Conservation (phyloP, 495 filamentous ascomycete genomes). For the Immersiella caudata region DNA sequence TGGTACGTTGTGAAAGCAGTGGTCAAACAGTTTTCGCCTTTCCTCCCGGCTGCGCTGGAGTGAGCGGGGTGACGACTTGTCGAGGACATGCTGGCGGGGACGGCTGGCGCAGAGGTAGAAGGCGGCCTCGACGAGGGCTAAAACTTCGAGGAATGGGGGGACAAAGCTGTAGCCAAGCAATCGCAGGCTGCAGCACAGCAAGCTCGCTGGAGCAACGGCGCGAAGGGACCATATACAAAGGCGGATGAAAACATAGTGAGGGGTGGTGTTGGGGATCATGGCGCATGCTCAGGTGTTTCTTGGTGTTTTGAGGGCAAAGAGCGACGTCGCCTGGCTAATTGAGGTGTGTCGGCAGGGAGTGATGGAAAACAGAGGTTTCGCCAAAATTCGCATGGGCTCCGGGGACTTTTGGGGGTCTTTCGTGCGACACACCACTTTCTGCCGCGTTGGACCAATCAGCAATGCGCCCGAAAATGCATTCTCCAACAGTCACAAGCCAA, state of each 20-base stretch:
- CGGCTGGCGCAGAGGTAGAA: slow-evolving; percentile 3
- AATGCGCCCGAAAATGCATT: too few species aligned
- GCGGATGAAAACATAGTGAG: background rate
- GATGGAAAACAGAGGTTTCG: too few species aligned
- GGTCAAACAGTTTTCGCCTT: background rate
- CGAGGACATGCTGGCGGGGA: background rate
- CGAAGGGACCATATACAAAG: background rate
- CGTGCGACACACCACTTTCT: too few species aligned
- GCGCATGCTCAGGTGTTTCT: background rate
- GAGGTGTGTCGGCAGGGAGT: too few species aligned
- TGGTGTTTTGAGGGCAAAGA: background rate
- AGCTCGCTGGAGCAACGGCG: background rate
- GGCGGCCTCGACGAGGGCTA: slow-evolving; percentile 1
- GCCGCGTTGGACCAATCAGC: too few species aligned
- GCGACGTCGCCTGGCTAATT: too few species aligned
- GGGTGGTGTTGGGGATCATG: slow-evolving; percentile 1
- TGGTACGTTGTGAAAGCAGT: slow-evolving; percentile 6
- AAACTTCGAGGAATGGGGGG: too few species aligned
- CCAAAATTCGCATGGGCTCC: too few species aligned
- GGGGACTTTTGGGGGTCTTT: too few species aligned
- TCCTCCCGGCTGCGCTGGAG: background rate
- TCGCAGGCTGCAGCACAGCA: too few species aligned
- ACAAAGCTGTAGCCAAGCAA: too few species aligned
- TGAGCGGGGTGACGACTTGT: slow-evolving; percentile 1
- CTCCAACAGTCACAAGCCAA: too few species aligned